Base-by-base conservation (phyloP, 2,329 filamentous ascomycete genomes). In the Epichloe gansuensis region DNA sequence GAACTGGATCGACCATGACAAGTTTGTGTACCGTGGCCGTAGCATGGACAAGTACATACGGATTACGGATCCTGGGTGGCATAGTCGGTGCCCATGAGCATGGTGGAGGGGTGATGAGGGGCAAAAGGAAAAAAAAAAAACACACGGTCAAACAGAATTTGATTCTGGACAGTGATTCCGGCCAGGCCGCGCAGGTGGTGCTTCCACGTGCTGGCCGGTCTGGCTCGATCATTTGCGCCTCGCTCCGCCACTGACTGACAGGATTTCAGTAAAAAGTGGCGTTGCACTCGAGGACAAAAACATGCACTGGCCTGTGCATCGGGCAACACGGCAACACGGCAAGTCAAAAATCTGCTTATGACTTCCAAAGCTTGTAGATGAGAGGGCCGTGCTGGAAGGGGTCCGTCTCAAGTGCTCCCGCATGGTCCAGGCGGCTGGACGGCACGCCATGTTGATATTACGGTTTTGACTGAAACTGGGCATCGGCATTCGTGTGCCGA, bases 81-180 rank as follows among this genome's bases (percentile, higher is more conserved):
- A 21, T 21, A 21, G 17, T 21, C 17, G 17, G 17, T 21, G 17
- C 17, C 17, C 17, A 21, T 21, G 17, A 21, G 17, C 17, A 21
- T 21, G 17, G 17, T 21, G 17, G 17, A 21, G 17, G 17, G 17
- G 17, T 21, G 17, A 21, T 21, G 17, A 21, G 31, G 31, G 31
- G 31, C 31, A 11, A 28, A 7, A 28, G 28, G 28, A 4, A 2
- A 1, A 28, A 21, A 21, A 21, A 21, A 21, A 21, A 28, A 28
- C 8, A 28, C 28, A 28, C 13, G n/a, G 25, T 21, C 28, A 48
- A 39, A 25, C 6, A 34, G 5, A 39, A 39, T 5, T 15, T 38
- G 48, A 25, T 34, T 42, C 25, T 17, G 8, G 23, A 52, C 51
- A n/a, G 21, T 41, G 21, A 39, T 52, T 49, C 46, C 51, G 51